These are phyloP conservation scores for Microstegium vimineum DNA, from an alignment of 176 grass and related monocot genomes.

Conservation along the genomic window DNA sequence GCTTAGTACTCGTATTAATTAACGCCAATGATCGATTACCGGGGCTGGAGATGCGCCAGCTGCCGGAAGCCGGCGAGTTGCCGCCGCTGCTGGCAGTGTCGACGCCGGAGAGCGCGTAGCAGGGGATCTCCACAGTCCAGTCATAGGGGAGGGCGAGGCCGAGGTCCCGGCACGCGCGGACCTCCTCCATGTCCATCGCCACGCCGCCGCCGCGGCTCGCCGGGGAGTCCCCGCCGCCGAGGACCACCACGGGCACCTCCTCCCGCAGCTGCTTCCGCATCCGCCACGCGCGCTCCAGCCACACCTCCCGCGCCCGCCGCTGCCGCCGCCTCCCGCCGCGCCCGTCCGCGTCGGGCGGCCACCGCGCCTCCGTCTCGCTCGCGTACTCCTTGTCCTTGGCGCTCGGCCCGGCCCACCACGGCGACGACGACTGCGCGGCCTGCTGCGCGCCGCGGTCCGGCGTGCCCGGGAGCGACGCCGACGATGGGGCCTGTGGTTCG, in stretches of 20 bases:
- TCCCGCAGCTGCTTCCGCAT: constrained; percentile 30
- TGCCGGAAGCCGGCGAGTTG: constrained; percentile 54
- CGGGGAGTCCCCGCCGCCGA: constrained; percentile 9
- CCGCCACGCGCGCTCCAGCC: constrained; percentile 59
- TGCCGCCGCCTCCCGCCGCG: background rate
- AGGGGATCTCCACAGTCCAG: constrained; percentile 57
- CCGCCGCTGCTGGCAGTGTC: constrained; percentile 56
- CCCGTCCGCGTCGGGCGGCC: background rate
- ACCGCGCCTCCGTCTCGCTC: constrained; percentile 56
- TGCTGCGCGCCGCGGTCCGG: constrained; percentile 38
- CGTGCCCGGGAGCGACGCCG: constrained; percentile 35
- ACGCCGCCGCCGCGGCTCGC: background rate
- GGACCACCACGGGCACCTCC: background rate
- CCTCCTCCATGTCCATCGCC: constrained; percentile 72
- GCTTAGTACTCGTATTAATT: background rate
- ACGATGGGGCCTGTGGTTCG: background rate
- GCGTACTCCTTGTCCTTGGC: constrained; percentile 37
- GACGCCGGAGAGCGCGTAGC: constrained; percentile 32
- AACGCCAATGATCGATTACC: constrained; percentile 13
- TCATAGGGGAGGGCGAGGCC: constrained; percentile 54
- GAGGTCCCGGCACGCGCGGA: constrained; percentile 64
- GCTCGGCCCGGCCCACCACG: background rate
- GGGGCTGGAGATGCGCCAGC: constrained; percentile 62
- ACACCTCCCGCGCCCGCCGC: constrained; percentile 38
- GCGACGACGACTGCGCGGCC: background rate